These are phyloP conservation scores for Ascoidea tarda DNA, from an alignment of 805 yeast genomes.

Conservation along the genomic window DNA sequence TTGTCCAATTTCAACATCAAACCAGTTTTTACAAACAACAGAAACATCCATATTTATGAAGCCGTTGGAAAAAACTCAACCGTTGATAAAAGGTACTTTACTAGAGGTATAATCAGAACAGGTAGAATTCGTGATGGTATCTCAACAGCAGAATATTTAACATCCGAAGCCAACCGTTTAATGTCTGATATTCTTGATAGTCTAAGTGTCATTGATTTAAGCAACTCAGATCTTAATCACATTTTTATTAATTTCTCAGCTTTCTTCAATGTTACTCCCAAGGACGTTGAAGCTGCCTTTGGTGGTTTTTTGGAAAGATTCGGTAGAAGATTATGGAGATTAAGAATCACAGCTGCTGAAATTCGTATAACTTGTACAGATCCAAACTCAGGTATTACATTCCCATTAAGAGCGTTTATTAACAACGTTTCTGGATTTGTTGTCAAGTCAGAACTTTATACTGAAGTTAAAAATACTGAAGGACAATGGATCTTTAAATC, in stretches of 20 bases:
- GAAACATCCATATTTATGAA: conserved; percentile 95
- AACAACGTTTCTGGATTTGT: conserved; percentile 96
- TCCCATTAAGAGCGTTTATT: conserved; percentile 93
- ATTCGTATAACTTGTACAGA: conserved; percentile 92
- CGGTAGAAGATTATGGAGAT: conserved; percentile 92
- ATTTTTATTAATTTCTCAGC: conserved; percentile 96
- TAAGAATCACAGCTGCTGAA: conserved; percentile 95
- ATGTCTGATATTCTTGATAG: conserved; percentile 95
- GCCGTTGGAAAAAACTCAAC: conserved; percentile 91
- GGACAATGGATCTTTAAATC: conserved; percentile 98
- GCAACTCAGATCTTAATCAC: conserved; percentile 92
- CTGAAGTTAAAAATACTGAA: conserved; percentile 81
- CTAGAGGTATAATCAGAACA: conserved; percentile 94
- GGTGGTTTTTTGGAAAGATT: conserved; percentile 97
- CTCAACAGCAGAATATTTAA: conserved; percentile 83
- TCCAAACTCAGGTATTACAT: conserved; percentile 72
- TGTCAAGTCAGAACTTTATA: conserved; percentile 87
- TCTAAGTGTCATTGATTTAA: conserved; percentile 83
- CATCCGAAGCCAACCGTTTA: conserved; percentile 90
- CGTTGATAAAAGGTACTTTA: conserved; percentile 88
- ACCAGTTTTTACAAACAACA: conserved; percentile 90
- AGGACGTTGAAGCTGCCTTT: conserved; percentile 94
- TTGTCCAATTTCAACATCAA: conserved; percentile 89
- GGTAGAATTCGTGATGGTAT: conserved; percentile 91
- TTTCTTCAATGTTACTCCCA: conserved; percentile 85